Percentiles rank a stretch among this genome's conserved stretches.
These are phyloP conservation scores for Apiospora hydei DNA, from an alignment of 2,329 filamentous ascomycete genomes.

Conservation along the genomic window DNA sequence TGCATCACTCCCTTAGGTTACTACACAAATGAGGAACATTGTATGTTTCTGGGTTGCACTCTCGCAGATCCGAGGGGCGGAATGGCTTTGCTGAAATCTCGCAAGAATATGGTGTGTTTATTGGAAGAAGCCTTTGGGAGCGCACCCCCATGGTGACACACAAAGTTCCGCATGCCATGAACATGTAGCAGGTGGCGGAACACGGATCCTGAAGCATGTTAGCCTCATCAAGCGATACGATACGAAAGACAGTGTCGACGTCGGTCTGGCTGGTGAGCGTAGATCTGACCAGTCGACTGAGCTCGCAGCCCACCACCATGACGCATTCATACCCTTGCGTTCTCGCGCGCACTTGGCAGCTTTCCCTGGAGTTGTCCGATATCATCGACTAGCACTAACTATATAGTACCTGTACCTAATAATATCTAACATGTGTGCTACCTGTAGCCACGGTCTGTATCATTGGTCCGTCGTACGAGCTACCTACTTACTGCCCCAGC, in stretches of 20 bases:
- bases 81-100: background rate
- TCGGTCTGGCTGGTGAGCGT: background rate
- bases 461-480: background rate
- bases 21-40: background rate
- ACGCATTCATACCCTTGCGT: background rate
- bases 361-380: background rate
- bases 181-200: background rate
- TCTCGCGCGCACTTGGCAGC: background rate
- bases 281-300: background rate
- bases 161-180: background rate
- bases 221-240: background rate
- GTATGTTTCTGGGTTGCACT: background rate
- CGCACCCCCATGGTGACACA: background rate
- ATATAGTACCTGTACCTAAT: no score
- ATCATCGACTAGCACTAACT: background rate
- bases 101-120: background rate
- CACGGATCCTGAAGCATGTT: background rate
- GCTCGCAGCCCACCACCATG: background rate
- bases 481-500: background rate
- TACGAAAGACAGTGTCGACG: background rate
- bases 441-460: no score
- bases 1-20: background rate
- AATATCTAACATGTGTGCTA: no score
- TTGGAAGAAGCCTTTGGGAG: background rate
- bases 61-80: background rate